A percentile compares a stretch with the other conserved stretches of the same genome.
These are phyloP conservation scores for Didymella arachidicola DNA, from an alignment of 2,329 filamentous ascomycete species.

Conservation along the genomic window DNA sequence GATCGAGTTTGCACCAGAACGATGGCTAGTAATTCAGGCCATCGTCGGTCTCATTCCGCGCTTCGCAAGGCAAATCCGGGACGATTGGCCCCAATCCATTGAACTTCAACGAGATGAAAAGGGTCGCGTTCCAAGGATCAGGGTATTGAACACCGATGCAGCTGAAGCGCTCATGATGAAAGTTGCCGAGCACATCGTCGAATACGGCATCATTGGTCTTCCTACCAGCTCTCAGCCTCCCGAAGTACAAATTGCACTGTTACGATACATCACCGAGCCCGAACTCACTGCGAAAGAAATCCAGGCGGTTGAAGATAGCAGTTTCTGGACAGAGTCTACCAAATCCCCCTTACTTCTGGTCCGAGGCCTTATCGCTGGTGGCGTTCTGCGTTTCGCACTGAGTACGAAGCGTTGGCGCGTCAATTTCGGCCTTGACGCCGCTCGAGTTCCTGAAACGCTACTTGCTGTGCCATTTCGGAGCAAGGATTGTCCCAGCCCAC, in stretches of 20 bases:
- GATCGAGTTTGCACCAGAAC: slow-evolving; percentile 61
- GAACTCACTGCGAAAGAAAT: slow-evolving; percentile 37
- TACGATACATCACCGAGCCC: slow-evolving; percentile 57
- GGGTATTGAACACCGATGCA: slow-evolving; percentile 58
- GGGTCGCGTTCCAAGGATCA: slow-evolving; percentile 58
- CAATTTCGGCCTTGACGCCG: slow-evolving; percentile 65
- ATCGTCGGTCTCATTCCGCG: slow-evolving; percentile 57
- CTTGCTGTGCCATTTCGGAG: slow-evolving; percentile 68
- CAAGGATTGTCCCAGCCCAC: slow-evolving; percentile 69
- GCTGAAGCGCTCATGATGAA: slow-evolving; percentile 30
- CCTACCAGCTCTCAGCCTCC: slow-evolving; percentile 40
- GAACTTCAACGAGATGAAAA: slow-evolving; percentile 51
- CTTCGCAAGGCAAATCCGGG: slow-evolving; percentile 42
- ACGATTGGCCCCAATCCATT: slow-evolving; percentile 50
- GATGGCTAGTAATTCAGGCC: slow-evolving; percentile 66
- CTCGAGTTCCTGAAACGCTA: slow-evolving; percentile 60
- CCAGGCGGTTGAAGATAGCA: slow-evolving; percentile 17
- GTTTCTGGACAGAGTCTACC: slow-evolving; percentile 50
- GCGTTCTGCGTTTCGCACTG: slow-evolving; percentile 63
- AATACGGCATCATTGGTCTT: slow-evolving; percentile 55
- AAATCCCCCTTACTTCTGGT: slow-evolving; percentile 57
- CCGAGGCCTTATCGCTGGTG: slow-evolving; percentile 63
- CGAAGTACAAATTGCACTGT: slow-evolving; percentile 36
- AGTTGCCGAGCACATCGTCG: slow-evolving; percentile 52
- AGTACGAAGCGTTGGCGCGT: slow-evolving; percentile 69